Conservation (phyloP, 768 basidiomycete genomes). For the Mycena metata region DNA sequence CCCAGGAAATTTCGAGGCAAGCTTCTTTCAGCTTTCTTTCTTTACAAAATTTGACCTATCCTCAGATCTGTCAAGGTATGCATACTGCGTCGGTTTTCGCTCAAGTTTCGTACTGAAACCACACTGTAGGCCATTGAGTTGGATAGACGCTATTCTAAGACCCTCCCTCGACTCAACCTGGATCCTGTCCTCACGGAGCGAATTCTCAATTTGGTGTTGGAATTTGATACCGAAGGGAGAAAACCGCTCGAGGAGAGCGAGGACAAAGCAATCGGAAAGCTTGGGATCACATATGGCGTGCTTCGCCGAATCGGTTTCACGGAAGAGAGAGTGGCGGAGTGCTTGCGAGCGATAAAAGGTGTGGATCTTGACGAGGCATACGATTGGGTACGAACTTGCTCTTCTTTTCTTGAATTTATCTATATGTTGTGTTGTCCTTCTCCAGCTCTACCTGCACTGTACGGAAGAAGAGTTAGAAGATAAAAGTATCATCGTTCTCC, state of each 20-base stretch:
- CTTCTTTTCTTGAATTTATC: constrained; percentile 8
- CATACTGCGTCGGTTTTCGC: constrained; percentile 30
- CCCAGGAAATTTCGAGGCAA: constrained; percentile 79
- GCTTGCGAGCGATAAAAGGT: constrained; percentile 72
- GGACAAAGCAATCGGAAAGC: constrained; percentile 77
- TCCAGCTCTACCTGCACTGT: constrained; percentile 76
- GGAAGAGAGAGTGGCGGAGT: constrained; percentile 77
- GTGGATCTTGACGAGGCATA: constrained; percentile 90
- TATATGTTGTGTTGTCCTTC: constrained; percentile 19
- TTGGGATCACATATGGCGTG: constrained; percentile 87
- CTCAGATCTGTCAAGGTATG: constrained; percentile 77
- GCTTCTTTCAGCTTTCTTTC: background rate
- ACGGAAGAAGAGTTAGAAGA: constrained; percentile 68
- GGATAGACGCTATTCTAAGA: constrained; percentile 80
- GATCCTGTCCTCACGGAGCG: constrained; percentile 70
- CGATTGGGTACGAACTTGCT: constrained; percentile 80
- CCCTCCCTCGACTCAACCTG: constrained; percentile 72
- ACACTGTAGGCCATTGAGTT: constrained; percentile 77
- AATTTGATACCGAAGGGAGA: constrained; percentile 50
- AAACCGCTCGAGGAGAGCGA: constrained; percentile 66
- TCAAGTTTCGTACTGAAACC: constrained; percentile 41
- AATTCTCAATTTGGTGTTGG: constrained; percentile 67
- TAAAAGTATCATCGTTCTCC: constrained; percentile 47
- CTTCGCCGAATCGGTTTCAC: constrained; percentile 83
- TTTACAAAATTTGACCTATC: background rate